phyloP scores from a whole-genome alignment of 208 protist genomes.

The Leishmania tarentolae region DNA sequence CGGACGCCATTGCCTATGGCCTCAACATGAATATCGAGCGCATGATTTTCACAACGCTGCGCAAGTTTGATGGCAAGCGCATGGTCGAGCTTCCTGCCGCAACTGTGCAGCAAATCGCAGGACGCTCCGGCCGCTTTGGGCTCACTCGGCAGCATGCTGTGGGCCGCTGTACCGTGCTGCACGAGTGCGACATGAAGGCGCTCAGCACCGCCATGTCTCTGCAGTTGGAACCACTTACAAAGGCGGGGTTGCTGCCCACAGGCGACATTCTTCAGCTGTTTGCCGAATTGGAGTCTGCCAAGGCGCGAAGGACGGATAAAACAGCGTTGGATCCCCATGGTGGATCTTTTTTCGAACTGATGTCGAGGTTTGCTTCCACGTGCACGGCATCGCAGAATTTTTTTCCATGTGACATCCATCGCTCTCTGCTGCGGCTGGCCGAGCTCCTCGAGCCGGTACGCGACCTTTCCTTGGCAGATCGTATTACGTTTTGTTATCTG shows the following conservation, averaged over 20 bases:
- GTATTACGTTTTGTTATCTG: constrained; percentile 81
- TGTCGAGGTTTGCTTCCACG: constrained; percentile 44
- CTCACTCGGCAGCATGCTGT: constrained; percentile 38
- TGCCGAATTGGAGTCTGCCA: constrained; percentile 38
- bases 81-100: constrained; percentile 41
- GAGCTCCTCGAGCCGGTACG: constrained; percentile 53
- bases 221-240: constrained; percentile 28
- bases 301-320: constrained; percentile 3
- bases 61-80: constrained; percentile 83
- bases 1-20: constrained; percentile 95
- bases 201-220: constrained; percentile 19
- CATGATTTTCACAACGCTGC: constrained; percentile 81
- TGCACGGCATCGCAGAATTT: constrained; percentile 47
- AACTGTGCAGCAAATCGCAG: constrained; percentile 78
- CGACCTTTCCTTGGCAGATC: constrained; percentile 54
- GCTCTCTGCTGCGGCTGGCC: constrained; percentile 66
- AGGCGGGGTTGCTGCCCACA: constrained; percentile 74
- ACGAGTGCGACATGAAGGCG: constrained; percentile 40
- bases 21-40: constrained; percentile 95
- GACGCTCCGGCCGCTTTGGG: constrained; percentile 89
- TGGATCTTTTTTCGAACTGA: constrained; percentile 35
- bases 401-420: constrained; percentile 76
- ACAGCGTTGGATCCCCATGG: neutral
- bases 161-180: constrained; percentile 72
- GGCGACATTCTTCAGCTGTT: constrained; percentile 76